Conservation (phyloP, 2,329 filamentous ascomycete genomes). For the Pseudonectria buxi region DNA sequence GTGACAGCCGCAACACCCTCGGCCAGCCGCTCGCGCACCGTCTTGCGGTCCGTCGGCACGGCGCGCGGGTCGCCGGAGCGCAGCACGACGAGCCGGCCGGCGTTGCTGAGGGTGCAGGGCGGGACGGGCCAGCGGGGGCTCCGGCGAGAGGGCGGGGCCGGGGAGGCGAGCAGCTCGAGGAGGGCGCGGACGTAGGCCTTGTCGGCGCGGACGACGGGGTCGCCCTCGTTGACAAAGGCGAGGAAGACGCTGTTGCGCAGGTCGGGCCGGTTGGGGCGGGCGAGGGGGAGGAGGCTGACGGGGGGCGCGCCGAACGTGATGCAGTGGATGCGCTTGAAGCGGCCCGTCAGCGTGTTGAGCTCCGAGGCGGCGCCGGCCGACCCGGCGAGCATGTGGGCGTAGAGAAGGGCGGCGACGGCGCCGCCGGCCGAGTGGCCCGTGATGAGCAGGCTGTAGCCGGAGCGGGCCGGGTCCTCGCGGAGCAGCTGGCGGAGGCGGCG, state of each 20-base stretch:
- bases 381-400: slow-evolving; percentile 69
- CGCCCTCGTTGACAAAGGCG: slow-evolving; percentile 78
- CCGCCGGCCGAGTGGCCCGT: slow-evolving; percentile 85
- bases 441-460: slow-evolving; percentile 65
- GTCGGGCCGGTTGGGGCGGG: slow-evolving; percentile 44
- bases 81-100: slow-evolving; percentile 62
- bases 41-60: slow-evolving; percentile 37
- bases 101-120: slow-evolving; percentile 58
- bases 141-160: slow-evolving; percentile 25
- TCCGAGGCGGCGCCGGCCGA: slow-evolving; percentile 53
- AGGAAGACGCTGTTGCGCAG: slow-evolving; percentile 66
- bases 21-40: slow-evolving; percentile 41
- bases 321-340: slow-evolving; percentile 76
- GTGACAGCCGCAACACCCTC: slow-evolving; percentile 63
- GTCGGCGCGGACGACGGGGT: slow-evolving; percentile 72
- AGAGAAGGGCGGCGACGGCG: slow-evolving; percentile 73
- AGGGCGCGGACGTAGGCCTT: slow-evolving; percentile 67
- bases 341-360: slow-evolving; percentile 59
- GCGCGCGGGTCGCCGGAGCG: slow-evolving; percentile 40
- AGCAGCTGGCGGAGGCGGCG: slow-evolving; percentile 62
- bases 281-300: slow-evolving; percentile 62
- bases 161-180: slow-evolving; percentile 61
- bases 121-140: slow-evolving; percentile 59
- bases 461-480: slow-evolving; percentile 61
- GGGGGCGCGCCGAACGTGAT: slow-evolving; percentile 81